Evolutionary conservation across 805 yeast genomes (phyloP), one percentile per base, ranked within the genome.

Genomic region (Kazachstania taianensis): DNA sequence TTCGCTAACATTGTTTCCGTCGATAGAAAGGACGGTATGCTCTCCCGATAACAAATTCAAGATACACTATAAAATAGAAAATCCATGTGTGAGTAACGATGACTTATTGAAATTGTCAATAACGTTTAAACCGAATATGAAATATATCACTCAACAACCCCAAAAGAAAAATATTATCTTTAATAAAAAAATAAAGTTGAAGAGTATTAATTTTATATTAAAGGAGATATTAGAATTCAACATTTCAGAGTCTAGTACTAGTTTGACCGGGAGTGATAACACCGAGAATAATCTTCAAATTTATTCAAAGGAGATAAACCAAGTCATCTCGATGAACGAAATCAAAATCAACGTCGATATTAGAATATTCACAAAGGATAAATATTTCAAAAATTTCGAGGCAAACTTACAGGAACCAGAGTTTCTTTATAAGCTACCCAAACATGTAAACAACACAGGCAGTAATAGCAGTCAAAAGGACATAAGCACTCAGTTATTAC

Each of bases 51-150:
- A 63, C 8, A 70, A 66, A 40, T 63, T 71, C 8, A 47, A 67
- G 22, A 61, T 70, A 7, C 71, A 69, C 16, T 59, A 70, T 33
- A 55, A 60, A 5, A 44, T 77, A 14, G 72, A 76, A 1, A 63
- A 65, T 5, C 63, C 75, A 5, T 69, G 78, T 22, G 64, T 76
- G n/a, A 78, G 81, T 1, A 78, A 78, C 0, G 63, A 62, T 34
- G 85, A 78, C 48, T 53, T 57, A 5, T 48, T 76, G 6, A 44
- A 49, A 5, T 35, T 75, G 5, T 49, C 53, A 22, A 45, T 67
- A 14, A 65, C 64, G 27, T 49, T 74, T 1, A 56, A 58, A 44
- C 69, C 67, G 30, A 72, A 66, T 46, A 45, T 41, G 9, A 28
- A 28, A 23, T 20, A 29, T 16, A 13, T 17, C 12, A 7, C 25